phyloP scores from a whole-genome alignment of 352 stramenopile genomes.

The Hyaloperonospora arabidopsidis region DNA sequence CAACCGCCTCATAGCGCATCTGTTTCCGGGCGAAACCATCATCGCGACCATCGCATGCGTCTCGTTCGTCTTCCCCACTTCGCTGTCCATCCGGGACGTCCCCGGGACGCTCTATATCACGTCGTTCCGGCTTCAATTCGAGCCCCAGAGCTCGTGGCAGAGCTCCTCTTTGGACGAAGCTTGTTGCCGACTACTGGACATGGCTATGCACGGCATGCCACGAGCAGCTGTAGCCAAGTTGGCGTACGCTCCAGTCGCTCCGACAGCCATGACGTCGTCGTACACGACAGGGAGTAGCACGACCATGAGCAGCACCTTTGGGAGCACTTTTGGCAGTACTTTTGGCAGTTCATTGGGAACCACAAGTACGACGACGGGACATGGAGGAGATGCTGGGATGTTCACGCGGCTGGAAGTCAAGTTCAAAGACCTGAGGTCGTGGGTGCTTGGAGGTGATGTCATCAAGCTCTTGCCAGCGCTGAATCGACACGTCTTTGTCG shows the following conservation, averaged over 20 bases:
- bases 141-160: constrained; percentile 44
- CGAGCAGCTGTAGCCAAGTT: constrained; percentile 56
- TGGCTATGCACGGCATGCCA: constrained; percentile 53
- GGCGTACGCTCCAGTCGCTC: constrained; percentile 52
- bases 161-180: constrained; percentile 21
- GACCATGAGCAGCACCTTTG: too few species aligned
- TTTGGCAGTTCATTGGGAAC: too few species aligned
- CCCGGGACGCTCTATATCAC: constrained; percentile 56
- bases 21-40: constrained; percentile 40
- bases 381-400: constrained; percentile 5
- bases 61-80: constrained; percentile 47
- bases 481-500: constrained; percentile 63
- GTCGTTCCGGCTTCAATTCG: constrained; percentile 64
- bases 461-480: constrained; percentile 54
- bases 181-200: constrained; percentile 54
- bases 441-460: constrained; percentile 62
- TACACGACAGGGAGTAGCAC: constrained; percentile 12
- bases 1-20: constrained; percentile 1
- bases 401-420: constrained; percentile 64
- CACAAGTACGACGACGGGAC: too few species aligned
- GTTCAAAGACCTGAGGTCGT: constrained; percentile 72
- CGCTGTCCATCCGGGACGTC: constrained; percentile 38
- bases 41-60: constrained; percentile 31
- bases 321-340: too few species aligned
- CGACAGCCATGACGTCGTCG: constrained; percentile 22